Evolutionary conservation across 169 alveolate species (phyloP).

Genomic region (Eimeria maxima): DNA sequence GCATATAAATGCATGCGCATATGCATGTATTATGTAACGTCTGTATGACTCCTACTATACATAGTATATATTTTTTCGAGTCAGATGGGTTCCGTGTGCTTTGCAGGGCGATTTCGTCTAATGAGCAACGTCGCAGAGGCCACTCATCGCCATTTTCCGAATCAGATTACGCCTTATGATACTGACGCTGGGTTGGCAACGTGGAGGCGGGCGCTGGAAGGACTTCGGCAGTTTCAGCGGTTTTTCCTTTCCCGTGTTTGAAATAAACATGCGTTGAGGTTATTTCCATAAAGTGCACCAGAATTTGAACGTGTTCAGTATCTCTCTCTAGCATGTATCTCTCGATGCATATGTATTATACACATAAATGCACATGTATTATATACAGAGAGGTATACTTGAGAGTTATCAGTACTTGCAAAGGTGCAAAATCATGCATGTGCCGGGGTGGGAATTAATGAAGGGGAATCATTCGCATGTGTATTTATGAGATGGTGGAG

Average conservation of each 20-base stretch:
- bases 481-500: neutral
- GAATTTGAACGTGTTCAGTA: neutral
- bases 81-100: neutral
- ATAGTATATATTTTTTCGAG: neutral
- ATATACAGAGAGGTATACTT: too few species aligned
- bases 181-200: neutral
- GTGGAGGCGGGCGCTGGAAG: constrained; percentile 37
- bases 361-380: too few species aligned
- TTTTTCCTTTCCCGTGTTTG: neutral
- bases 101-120: constrained; percentile 30
- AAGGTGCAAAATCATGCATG: too few species aligned
- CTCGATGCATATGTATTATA: neutral
- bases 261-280: neutral
- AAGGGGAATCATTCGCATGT: neutral
- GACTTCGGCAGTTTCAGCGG: constrained; percentile 3
- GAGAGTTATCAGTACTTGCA: too few species aligned
- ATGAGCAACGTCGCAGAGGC: neutral
- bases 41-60: neutral
- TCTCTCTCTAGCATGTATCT: neutral
- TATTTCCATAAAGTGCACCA: neutral
- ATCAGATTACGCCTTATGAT: neutral
- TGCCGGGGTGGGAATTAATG: neutral
- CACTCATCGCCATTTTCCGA: neutral
- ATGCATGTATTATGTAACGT: neutral
- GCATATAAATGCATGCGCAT: neutral